phyloP scores from a whole-genome alignment of 768 basidiomycete species.

The Pleurotus eryngii region DNA sequence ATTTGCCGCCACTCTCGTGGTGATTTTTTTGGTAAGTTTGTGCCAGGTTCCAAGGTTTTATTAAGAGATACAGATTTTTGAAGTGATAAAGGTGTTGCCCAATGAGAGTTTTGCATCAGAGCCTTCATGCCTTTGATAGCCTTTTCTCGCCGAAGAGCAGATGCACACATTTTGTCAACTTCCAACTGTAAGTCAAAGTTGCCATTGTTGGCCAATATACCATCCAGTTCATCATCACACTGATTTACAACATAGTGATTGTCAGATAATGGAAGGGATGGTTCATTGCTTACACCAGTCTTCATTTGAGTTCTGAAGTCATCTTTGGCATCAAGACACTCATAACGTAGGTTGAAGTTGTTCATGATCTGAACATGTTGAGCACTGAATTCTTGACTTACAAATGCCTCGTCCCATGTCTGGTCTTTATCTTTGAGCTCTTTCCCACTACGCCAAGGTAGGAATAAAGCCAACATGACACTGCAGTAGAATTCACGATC shows the following conservation, averaged over 20 bases:
- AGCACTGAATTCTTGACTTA: constrained; percentile 5
- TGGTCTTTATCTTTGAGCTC: constrained; percentile 19
- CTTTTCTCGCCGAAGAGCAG: not conserved
- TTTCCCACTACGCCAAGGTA: constrained; percentile 25
- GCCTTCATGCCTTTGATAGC: not conserved
- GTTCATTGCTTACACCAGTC: not conserved
- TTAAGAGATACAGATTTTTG: not conserved
- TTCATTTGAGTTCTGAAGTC: constrained; percentile 18
- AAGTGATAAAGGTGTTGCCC: not conserved
- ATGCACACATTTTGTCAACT: not conserved
- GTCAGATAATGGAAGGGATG: not conserved
- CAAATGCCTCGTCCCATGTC: constrained; percentile 22
- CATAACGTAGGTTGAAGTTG: constrained; percentile 18
- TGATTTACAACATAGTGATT: not conserved
- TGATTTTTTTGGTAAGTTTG: not conserved
- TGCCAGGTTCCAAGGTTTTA: no score
- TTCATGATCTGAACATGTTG: constrained; percentile 14
- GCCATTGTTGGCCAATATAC: not conserved
- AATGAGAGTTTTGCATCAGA: not conserved
- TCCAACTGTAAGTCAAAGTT: not conserved
- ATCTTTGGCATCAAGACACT: constrained; percentile 17
- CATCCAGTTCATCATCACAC: not conserved
- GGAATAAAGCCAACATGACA: constrained; percentile 30
- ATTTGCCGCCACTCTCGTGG: not conserved
- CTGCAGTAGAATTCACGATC: constrained; percentile 30